Conservation (phyloP, 2,329 filamentous ascomycete species). For the Ceratocystis albifundus region DNA sequence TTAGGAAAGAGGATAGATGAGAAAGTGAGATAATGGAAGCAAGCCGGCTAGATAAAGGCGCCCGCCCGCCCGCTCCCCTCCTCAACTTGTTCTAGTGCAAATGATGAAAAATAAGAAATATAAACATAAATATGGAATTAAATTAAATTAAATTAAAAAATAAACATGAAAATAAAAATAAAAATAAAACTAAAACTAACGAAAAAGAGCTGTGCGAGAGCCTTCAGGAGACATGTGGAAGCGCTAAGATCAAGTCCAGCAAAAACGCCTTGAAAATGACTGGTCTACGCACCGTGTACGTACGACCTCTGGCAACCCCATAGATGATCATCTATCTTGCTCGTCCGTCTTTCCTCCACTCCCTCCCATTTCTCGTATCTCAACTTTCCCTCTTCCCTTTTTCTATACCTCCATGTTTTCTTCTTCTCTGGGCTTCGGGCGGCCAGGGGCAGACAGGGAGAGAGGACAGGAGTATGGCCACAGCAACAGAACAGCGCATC, state of each 20-base stretch:
- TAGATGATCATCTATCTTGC: not conserved
- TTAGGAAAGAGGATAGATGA: no score
- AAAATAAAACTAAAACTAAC: not conserved
- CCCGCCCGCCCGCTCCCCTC: no score
- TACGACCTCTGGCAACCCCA: not conserved
- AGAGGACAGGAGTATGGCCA: not conserved
- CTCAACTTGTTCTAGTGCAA: no score
- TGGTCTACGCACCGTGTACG: not conserved
- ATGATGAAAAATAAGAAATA: constrained; percentile 14
- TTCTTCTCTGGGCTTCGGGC: not conserved
- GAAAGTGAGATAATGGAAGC: no score
- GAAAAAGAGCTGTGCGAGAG: no score
- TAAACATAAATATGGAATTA: not conserved
- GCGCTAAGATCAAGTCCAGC: not conserved
- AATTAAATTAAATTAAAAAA: no score
- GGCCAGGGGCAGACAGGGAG: not conserved
- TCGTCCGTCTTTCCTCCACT: no score
- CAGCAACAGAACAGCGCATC: not conserved
- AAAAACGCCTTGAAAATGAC: no score
- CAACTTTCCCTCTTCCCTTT: not conserved
- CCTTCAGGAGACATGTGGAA: not conserved
- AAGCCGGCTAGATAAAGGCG: no score
- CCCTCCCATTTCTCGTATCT: not conserved
- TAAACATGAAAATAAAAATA: not conserved
- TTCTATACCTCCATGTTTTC: not conserved